Conservation (phyloP, 257 asterid genomes). For the Lycium ferocissimum region DNA sequence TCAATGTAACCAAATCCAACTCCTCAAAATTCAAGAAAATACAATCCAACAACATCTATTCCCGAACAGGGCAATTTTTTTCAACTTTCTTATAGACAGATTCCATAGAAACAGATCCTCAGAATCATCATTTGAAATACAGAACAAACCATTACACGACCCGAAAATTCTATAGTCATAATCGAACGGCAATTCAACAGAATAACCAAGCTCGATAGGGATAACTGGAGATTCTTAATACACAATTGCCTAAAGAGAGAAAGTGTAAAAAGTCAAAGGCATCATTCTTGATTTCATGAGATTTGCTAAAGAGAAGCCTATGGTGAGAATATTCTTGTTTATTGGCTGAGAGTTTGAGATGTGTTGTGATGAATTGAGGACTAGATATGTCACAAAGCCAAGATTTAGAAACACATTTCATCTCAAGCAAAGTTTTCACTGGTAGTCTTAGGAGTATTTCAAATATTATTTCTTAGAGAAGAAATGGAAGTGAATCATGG, state of each 20-base stretch:
- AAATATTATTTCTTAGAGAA: background rate
- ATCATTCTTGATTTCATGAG: background rate
- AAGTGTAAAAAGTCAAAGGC: constrained; percentile 13
- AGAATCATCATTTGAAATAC: constrained; percentile 23
- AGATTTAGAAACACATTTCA: constrained; percentile 34
- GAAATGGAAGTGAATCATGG: background rate
- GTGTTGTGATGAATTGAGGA: constrained; percentile 46
- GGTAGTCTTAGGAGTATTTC: constrained; percentile 43
- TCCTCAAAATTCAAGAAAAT: too few relatives aligned
- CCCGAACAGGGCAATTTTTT: constrained; percentile 45
- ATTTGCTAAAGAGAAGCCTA: constrained; percentile 27
- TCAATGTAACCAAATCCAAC: constrained; percentile 48
- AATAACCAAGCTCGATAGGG: background rate
- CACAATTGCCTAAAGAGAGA: constrained; percentile 43
- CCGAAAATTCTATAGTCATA: constrained; percentile 35
- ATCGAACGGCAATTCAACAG: too few relatives aligned
- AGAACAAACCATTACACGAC: constrained; percentile 60
- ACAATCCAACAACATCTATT: background rate
- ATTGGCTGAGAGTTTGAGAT: constrained; percentile 32
- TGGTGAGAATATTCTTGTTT: background rate
- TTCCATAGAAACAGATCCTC: constrained; percentile 51
- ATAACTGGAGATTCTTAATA: constrained; percentile 16
- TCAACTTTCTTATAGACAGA: constrained; percentile 48
- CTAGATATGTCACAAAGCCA: constrained; percentile 43
- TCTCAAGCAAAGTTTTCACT: constrained; percentile 46